Evolutionary conservation across 306 rosid species (phyloP), one percentile per base, ranked within the genome.

Genomic region (Glycyrrhiza uralensis): DNA sequence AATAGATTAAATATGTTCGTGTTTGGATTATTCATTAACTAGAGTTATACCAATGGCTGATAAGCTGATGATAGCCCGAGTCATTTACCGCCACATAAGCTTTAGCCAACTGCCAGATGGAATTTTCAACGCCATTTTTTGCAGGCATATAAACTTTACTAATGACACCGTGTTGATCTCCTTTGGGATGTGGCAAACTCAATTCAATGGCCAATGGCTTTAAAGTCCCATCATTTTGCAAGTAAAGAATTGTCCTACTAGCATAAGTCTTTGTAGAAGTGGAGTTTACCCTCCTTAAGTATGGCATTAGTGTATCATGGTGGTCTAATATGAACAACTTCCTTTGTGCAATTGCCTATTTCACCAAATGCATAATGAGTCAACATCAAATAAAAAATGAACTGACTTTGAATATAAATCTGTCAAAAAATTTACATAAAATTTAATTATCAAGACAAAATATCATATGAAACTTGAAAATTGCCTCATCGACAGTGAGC

Each of bases 71-170:
- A 66, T 81, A 72, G 14, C 97, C 97, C 0, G 92, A 83, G 71
- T 89, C 96, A 2, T 87, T 87, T 11, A 87, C 79, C 24, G 72
- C 81, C 8, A 87, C 98, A 63, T 86, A 91, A 72, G 92, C 97
- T 77, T 93, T 91, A 3, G 97, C 98, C 20, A 91, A 45, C 52
- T 84, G 90, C 98, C 98, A 91, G 2, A 85, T 51, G 52, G 88
- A 82, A 28, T 67, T 68, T 60, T 86, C 83, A 32, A 89, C 80
- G 9, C 94, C 94, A 49, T 69, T 28, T 41, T 86, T 74, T 2
- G 82, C 85, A n/a, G 92, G 92, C 2, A 71, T 65, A 77, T 61
- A 83, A 17, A 89, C 88, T 74, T 82, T 77, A 71, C 97, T 83
- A 19, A 41, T 71, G 38, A 74, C 90, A 32, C 97, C 98, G 12